Base-by-base conservation (phyloP, 2,329 filamentous ascomycete species). In the Zopfia rhizophila region DNA sequence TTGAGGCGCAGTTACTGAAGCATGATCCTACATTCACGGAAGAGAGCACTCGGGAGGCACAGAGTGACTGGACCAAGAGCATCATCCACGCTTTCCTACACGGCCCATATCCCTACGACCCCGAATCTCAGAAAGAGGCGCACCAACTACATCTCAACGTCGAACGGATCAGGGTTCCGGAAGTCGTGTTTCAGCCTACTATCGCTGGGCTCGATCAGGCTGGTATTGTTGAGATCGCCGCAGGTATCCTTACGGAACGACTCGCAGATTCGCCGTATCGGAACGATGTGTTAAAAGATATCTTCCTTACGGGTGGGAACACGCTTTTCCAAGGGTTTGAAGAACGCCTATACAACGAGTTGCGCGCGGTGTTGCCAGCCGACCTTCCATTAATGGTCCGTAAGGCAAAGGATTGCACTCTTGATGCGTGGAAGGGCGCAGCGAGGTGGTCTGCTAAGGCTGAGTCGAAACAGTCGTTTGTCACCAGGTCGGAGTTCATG, bases 91-190 rank as follows among this genome's bases (percentile, higher is more conserved):
- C 91, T 6, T 99, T 97, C 74, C 77, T 90, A 25, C 88, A 91
- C 41, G 94, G 94, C 0, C 90, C 92, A 0, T 89, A 91, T 59
- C 90, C 93, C 1, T 96, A 91, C 56, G 88, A 97, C 58, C 76
- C 86, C 0, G 85, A 91, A 44, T 89, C 86, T 45, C 89, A 94
- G 60, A 84, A 86, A 13, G 84, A 99, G 74, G 84, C 85, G 13
- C 86, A 91, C 70, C 93, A 97, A 73, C 78, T 99, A 38, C 94
- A 99, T 71, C 84, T 99, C 54, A 99, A 99, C 70, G 91, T 99
- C 41, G 92, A 97, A 78, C 87, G 93, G 44, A 96, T 97, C 71
- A 88, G 92, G 38, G 91, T 96, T 2, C 92, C 92, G 3, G 93
- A 97, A 75, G 88, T 97, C 7, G 82, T 96, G 13, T 97, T 97